Base-by-base conservation (phyloP, 495 filamentous ascomycete species). In the Lasiosphaeria hispida region DNA sequence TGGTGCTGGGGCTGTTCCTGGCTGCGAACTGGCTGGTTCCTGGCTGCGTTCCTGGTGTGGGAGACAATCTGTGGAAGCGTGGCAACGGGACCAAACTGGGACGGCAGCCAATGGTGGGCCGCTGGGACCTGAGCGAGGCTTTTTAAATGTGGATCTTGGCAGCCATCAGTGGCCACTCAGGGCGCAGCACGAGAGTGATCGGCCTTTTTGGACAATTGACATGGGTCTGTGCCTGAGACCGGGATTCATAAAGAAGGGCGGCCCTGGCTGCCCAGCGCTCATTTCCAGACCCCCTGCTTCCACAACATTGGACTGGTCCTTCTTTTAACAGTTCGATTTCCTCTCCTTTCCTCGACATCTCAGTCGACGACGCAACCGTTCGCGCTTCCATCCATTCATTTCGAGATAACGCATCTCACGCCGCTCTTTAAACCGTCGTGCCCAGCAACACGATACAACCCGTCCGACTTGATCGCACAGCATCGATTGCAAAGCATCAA, bases 371-470 rank as follows among this genome's bases (percentile, higher is more conserved):
- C 69, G 63, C 65, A 48, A 18, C 55, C 23, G 5, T 63, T 67
- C 59, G 63, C 61, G 61, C 60, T 63, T 60, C 57, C 64, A 60
- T 62, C 63, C 69, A 58, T 58, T 70, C 69, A 42, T 68, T 70
- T 61, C 37, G 67, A 70, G 69, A 68, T 72, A 63, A 63, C 51
- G 60, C 57, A 67, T 72, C 69, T 72, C 69, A 54, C 53, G 62
- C 58, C 67, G 59, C 62, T 69, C 69, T 17, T 71, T 69, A 58
- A 39, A 36, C 33, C 57, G 52, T 50, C 48, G 59, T 64, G 54
- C 49, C 44, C 51, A 48, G 48, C 60, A 54, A 55, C 63, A 60
- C 58, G 41, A 59, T 54, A 41, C 17, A 33, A 36, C 43, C 52
- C 44, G 14, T 23, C 47, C 18, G n/a, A 30, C 33, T 41, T 53